Evolutionary conservation across 177 flowering plant species (phyloP), one percentile per base, ranked within the genome.

Genomic region (Tripterygium wilfordii): DNA sequence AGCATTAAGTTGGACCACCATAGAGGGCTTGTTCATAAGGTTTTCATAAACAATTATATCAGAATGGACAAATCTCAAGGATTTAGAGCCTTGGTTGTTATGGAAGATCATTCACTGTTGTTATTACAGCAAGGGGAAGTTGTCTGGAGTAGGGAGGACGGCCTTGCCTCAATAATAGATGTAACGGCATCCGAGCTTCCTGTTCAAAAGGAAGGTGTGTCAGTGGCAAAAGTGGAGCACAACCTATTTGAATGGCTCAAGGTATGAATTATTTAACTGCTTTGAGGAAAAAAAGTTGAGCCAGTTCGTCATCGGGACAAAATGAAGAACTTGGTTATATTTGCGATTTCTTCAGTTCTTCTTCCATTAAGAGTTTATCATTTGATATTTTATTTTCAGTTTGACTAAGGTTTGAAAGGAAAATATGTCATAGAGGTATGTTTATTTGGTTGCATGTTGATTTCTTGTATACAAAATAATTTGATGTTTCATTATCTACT

Each of bases 91-190:
- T 74, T 94, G 72, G 69, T 89, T 76, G 89, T 87, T 32, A 89
- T 89, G 97, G 96, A 89, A 62, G 99, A 94, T 68, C 88, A 94
- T 67, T 89, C 99, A 14, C 68, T 87, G 24, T 51, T 83, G 50
- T 65, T 94, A 53, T 38, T 89, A 33, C 99, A 94, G 49, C 99
- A 94, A 65, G 97, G 99, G 54, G 83, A 66, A 48, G 72, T 87
- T 75, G 99, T 94, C 17, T 94, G 99, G 99, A 70, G 75, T 48
- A 76, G 97, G 68, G 99, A 89, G 60, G 99, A 92, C 64, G 91
- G 96, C 28, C 88, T 92, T 55, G 96, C 95, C 47, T 92, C 99
- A 28, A 62, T 92, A 56, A 54, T 83, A 41, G 96, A 80, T 68
- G 82, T 79, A 35, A 77, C 83, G 33, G 77, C 97, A 53, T 80